Base-by-base conservation (phyloP, 2,329 filamentous ascomycete genomes). In the Colletotrichum endophyticum region DNA sequence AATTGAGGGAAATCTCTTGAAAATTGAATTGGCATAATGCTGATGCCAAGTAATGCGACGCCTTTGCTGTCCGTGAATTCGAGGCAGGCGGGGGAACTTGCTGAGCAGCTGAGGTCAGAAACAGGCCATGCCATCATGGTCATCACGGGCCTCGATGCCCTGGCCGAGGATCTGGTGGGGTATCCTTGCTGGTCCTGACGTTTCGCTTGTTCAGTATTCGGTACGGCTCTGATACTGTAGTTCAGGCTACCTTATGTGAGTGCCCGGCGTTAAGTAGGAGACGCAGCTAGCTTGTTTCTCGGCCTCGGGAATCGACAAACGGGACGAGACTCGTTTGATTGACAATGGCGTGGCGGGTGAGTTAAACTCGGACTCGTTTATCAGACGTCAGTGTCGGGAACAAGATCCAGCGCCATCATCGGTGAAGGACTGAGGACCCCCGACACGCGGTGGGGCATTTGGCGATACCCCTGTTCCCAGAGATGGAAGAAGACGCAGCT, bases 111-210 rank as follows among this genome's bases (percentile, higher is more conserved):
- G 59, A 59, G 67, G 67, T 59, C 67, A 71, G 59, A 71, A 66
- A 71, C 57, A 57, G 44, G 28, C 66, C 39, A 34, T 64, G 72
- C 57, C 32, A 49, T 22, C 59, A 63, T 34, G 36, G 59, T 30
- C 72, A 71, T 71, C 59, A 28, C 66, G 57, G 69, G 25, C 39
- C 30, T 32, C 30, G 57, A 27, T 61, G 44, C 44, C 44, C 44
- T 13, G 22, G 66, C 59, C 32, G 66, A 71, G 59, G 59, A 74
- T 74, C 72, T 74, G 59, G 59, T 61, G 72, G 72, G 72, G 67
- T 71, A 61, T 28, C 63, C 63, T 66, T 22, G 34, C 34, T n/a
- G 22, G 62, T 39, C 15, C 63, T 39, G 59, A 34, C 19, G 63
- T 22, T 30, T 30, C 15, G 22, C 63, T 49, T 53, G 25, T 53